Base-by-base conservation (phyloP, 352 stramenopile species). In the Phytophthora podocarpi region DNA sequence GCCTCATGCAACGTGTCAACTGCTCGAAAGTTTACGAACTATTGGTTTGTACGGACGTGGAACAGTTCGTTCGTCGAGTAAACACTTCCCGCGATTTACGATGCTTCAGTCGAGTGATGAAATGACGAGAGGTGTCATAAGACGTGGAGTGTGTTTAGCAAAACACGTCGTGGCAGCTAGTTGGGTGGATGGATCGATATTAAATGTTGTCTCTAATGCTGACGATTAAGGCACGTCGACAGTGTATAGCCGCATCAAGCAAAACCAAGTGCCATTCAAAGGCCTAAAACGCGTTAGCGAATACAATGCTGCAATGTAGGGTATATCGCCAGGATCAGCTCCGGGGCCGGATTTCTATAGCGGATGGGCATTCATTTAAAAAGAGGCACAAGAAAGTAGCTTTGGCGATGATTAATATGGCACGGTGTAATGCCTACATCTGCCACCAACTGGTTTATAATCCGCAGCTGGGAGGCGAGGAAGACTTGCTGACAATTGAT, bases 271-370 rank as follows among this genome's bases (percentile, higher is more conserved):
- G 1, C 2, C 21, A 1, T 67, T 70, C 42, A 43, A 39, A 18
- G 55, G 55, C 5, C 65, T 61, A 20, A 67, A 21, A n/a, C 59
- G 55, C 24, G 40, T 74, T n/a, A 56, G 59, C 16, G 30, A 70
- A 26, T 76, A 80, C 48, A 76, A 76, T n/a, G 5, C 63, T 8
- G 15, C 65, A 11, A 74, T 80, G 67, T 58, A 80, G 36, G 71
- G 59, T 0, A 65, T 75, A 78, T 15, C 10, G 70, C 0, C 42
- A 60, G 46, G 70, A 75, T 47, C 61, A 78, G 40, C 32, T 75
- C 1, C 49, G 61, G 15, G 46, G 41, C 10, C 39, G 50, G 1
- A 75, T 70, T 45, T 73, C 65, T 18, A 3, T 75, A 42, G 56
- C 59, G 0, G 60, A 69, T 15, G 69, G 64, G 0, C 64, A 74